Evolutionary conservation across 768 basidiomycete genomes (phyloP), one percentile per base, ranked within the genome.

Genomic region (Pleurotus djamor): DNA sequence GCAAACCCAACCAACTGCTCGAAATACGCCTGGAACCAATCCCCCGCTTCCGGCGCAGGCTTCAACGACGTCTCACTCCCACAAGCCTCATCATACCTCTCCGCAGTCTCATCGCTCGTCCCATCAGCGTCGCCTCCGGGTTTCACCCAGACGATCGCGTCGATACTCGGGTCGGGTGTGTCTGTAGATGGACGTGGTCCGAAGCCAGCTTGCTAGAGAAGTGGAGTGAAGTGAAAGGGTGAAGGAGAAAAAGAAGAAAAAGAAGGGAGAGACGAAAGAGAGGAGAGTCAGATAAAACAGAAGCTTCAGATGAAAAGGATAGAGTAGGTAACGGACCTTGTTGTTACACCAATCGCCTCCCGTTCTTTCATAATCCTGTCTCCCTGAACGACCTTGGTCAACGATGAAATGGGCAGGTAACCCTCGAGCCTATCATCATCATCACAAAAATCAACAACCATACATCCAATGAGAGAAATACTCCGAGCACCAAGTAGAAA

Each of bases 141-240:
- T 68, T 77, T 77, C 13, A 72, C 74, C 75, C 76, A 77, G 32
- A 76, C 75, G 54, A 77, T 69, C 32, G 74, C 69, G 62, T 78
- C 77, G 47, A 76, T 68, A 37, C 41, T 28, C 4, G 54, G 54
- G 56, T 65, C 63, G 5, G 67, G 63, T 37, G 71, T 72, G 47
- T 67, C 64, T 1, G 72, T 63, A 4, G 75, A 74, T 16, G 76
- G 74, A 38, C 69, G 72, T 3, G 68, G 65, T 16, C 73, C 73
- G 57, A 73, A 74, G 28, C 74, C 75, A 43, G 74, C 74, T 52
- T 60, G 60, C 60, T 62, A 28, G 12, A 21, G 38, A 5, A 32
- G 33, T 9, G n/a, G 17, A 16, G 16, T n/a, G 21, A 50, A 28
- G 21, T 50, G 28, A 32, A 12, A 9, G 12, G 34, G 21, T 50